These are phyloP conservation scores for Boletus vinaceobasis DNA, from an alignment of 768 basidiomycete genomes.

Conservation along the genomic window DNA sequence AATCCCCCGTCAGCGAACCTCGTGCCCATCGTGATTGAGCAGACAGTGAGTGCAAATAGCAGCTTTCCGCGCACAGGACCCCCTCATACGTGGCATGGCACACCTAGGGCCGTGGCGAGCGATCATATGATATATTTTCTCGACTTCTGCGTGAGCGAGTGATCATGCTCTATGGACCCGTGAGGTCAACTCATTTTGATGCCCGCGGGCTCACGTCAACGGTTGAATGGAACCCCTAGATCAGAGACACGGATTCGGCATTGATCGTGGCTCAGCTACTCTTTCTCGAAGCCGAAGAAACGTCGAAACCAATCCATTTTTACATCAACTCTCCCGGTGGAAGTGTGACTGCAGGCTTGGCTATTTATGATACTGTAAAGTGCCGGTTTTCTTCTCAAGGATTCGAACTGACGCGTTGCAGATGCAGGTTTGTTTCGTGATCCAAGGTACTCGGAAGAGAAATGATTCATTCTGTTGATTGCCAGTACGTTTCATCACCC, in stretches of 20 bases:
- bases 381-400: conserved; percentile 1
- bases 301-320: conserved; percentile 89
- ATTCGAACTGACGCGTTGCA: conserved; percentile 31
- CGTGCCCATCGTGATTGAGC: conserved; percentile 91
- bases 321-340: conserved; percentile 98
- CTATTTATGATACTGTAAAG: conserved; percentile 94
- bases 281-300: conserved; percentile 94
- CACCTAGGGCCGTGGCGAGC: conserved; percentile 73
- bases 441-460: conserved; percentile 1
- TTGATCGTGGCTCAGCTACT: conserved; percentile 88
- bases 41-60: conserved; percentile 57
- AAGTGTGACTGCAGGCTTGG: conserved; percentile 91
- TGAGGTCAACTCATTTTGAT: conserved; percentile 37
- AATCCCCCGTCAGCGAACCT: conserved; percentile 54
- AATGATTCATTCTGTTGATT: conserved; percentile 26
- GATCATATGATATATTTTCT: conserved; percentile 96
- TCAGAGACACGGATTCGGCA: conserved; percentile 86
- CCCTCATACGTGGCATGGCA: conserved; percentile 16
- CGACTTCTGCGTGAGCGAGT: conserved; percentile 89
- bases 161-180: conserved; percentile 92
- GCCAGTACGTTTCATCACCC: conserved; percentile 85
- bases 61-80: conserved; percentile 4
- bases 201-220: conserved; percentile 9
- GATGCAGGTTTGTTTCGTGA: conserved; percentile 61
- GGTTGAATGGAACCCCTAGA: conserved; percentile 44